phyloP scores from a whole-genome alignment of 2,329 filamentous ascomycete species.

The Cordyceps cateniannulata region DNA sequence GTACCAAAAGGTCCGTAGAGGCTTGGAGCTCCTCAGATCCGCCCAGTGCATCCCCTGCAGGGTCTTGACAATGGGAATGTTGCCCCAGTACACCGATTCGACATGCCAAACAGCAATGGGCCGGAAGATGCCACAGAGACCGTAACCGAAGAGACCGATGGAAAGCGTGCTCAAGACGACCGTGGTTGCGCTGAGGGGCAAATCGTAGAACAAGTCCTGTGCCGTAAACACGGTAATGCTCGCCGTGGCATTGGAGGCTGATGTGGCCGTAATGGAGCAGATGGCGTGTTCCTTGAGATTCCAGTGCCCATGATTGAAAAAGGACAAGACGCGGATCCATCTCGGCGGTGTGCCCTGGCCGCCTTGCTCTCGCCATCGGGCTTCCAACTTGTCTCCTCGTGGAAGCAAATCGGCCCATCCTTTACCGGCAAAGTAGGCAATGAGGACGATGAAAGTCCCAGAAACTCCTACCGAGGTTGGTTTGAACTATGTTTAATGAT shows the following conservation, averaged over 20 bases:
- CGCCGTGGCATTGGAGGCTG: conserved; percentile 42
- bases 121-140: conserved; percentile 45
- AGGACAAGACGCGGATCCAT: conserved; percentile 33
- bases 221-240: conserved; percentile 39
- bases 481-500: conserved; percentile 37
- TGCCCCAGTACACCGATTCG: conserved; percentile 51
- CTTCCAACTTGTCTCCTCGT: conserved; percentile 43
- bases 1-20: conserved; percentile 46
- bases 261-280: conserved; percentile 46
- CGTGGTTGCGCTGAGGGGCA: conserved; percentile 38
- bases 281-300: conserved; percentile 50
- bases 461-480: conserved; percentile 41
- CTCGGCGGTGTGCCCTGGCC: conserved; percentile 34
- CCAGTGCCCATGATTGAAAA: conserved; percentile 47
- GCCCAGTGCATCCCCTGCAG: conserved; percentile 51
- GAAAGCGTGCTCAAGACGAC: conserved; percentile 45
- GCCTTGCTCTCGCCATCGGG: conserved; percentile 37
- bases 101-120: conserved; percentile 50
- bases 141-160: conserved; percentile 50
- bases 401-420: conserved; percentile 41
- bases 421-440: conserved; percentile 49
- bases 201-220: conserved; percentile 45
- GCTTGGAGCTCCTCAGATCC: conserved; percentile 41
- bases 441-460: conserved; percentile 51
- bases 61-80: conserved; percentile 44